Evolutionary conservation across 768 basidiomycete species (phyloP), one percentile per base, ranked within the genome.

Genomic region (Gloeophyllum trabeum): DNA sequence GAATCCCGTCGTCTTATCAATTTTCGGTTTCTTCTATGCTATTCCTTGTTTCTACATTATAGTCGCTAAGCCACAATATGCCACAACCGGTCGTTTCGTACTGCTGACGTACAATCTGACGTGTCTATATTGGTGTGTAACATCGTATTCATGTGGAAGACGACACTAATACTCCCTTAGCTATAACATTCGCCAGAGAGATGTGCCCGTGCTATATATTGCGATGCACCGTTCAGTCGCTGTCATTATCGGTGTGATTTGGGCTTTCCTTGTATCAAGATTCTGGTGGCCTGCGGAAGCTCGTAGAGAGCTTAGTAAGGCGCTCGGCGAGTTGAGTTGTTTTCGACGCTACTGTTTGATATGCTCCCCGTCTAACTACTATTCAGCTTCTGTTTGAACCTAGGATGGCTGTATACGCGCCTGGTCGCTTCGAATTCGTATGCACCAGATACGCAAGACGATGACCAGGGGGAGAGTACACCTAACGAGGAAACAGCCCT

Each of bases 221-320:
- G 94, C 91, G 0, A 65, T 73, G 24, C 76, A 81, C 52, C 81
- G 96, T 37, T 81, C 81, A 1, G 49, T 82, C 3, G 74, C 93
- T 24, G 94, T 99, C 16, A 83, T 72, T 1, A 71, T 73, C 5
- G 96, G 94, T 5, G 88, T 92, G 2, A 55, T 93, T 1, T 98
- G 88, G 86, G 92, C 92, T 0, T 74, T 81, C 3, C 61, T 97
- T 39, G 79, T 96, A 18, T 91, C 88, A 4, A 68, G 89, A 37
- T 82, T 83, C 48, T 91, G 92, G 86, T 98, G 93, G 94, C 96
- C 96, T 1, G 76, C 86, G 6, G 93, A 96, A 53, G 96, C 96
- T 0, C 67, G 94, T 36, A 67, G 85, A 30, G 94, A 98, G 59
- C 66, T 99, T 3, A 77, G 81, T 37, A 80, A 78, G 46, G 81